phyloP scores from a whole-genome alignment of 2,329 filamentous ascomycete species.

The Ophiocordyceps camponoti-leonardi region DNA sequence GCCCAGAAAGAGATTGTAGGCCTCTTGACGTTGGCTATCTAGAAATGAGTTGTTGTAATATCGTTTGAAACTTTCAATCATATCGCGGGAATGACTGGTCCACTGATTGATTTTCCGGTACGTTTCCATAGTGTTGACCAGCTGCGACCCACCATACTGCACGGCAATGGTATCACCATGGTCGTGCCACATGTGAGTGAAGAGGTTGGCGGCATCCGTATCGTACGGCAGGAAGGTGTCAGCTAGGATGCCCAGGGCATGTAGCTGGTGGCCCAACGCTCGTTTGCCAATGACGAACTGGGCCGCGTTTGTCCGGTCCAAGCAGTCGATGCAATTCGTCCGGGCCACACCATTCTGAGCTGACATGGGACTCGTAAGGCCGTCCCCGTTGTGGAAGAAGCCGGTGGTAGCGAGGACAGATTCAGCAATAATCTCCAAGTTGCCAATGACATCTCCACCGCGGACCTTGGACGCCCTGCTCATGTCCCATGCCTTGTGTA shows the following conservation, averaged over 20 bases:
- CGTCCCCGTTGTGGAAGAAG: conserved; percentile 87
- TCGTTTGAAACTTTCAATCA: conserved; percentile 97
- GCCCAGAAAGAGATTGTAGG: conserved; percentile 91
- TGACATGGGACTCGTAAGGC: conserved; percentile 39
- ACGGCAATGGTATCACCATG: conserved; percentile 96
- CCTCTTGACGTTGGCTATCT: conserved; percentile 93
- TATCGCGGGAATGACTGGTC: conserved; percentile 92
- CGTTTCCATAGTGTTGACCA: conserved; percentile 98
- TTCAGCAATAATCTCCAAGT: conserved; percentile 76
- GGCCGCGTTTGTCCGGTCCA: conserved; percentile 92
- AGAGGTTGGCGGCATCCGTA: conserved; percentile 87
- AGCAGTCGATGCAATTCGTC: conserved; percentile 95
- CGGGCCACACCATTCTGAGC: conserved; percentile 86
- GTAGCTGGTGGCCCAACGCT: conserved; percentile 78
- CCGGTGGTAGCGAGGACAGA: conserved; percentile 72
- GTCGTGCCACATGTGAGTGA: conserved; percentile 96
- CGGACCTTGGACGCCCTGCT: conserved; percentile 82
- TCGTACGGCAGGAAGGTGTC: conserved; percentile 75
- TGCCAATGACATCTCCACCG: conserved; percentile 87
- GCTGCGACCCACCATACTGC: conserved; percentile 90
- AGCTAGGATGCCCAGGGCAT: conserved; percentile 75
- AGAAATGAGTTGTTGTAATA: conserved; percentile 99
- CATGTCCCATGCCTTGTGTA: conserved; percentile 97
- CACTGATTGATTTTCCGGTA: conserved; percentile 98
- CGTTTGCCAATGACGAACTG: conserved; percentile 96